Evolutionary conservation across 1,284 basidiomycete genomes (phyloP).

Genomic region (Irpex rosettiformis): DNA sequence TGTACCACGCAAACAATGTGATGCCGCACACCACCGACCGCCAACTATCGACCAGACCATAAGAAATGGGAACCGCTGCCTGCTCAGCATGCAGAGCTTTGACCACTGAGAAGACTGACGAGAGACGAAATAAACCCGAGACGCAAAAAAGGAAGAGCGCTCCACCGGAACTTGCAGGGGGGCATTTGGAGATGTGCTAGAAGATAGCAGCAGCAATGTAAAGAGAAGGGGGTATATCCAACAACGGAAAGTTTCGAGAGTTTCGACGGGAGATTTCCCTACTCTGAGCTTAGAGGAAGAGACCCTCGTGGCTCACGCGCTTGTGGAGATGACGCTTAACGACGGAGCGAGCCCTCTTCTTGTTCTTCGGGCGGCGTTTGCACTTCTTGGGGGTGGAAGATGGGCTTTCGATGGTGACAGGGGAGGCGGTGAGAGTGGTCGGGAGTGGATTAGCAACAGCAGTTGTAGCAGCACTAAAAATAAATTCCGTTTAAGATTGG

Average conservation of each 20-base stretch:
- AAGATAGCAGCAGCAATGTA: background rate
- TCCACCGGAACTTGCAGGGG: background rate
- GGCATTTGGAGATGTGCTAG: background rate
- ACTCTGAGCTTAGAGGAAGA: conserved; percentile 1
- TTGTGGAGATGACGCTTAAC: conserved; percentile 15
- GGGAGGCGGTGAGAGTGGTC: background rate
- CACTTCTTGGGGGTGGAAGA: background rate
- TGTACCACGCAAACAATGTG: no score
- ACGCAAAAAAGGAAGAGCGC: no score
- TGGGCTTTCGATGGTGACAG: background rate
- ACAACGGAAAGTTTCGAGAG: background rate
- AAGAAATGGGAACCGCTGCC: background rate
- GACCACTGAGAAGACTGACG: background rate
- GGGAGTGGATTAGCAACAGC: background rate
- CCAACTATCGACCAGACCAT: background rate
- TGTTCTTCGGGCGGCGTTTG: conserved; percentile 7
- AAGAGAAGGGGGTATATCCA: conserved; percentile 8
- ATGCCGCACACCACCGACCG: no score
- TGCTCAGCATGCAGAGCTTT: background rate
- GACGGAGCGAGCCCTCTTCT: conserved; percentile 9
- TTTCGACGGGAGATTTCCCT: no score
- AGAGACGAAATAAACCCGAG: no score
- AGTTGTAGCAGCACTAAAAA: conserved; percentile 1
- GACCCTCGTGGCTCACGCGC: conserved; percentile 11
- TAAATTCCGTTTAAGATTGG: no score